Percentiles rank a stretch among this genome's conserved stretches.
Evolutionary conservation across 75 land plant genomes (phyloP).

Genomic region (Picea sitchensis): DNA sequence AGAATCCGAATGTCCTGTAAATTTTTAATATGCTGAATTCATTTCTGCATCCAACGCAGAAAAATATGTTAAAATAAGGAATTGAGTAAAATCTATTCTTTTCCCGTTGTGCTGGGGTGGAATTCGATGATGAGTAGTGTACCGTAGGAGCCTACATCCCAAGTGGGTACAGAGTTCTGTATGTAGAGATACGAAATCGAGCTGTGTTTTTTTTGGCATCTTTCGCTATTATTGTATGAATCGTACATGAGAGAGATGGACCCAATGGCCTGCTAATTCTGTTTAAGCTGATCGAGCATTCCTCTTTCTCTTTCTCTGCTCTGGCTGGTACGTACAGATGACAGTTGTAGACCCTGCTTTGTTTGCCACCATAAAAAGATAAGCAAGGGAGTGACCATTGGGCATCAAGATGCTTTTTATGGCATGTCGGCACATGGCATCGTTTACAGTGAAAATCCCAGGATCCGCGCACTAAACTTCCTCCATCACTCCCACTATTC

Average conservation of each 20-base stretch:
- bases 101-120: too few relatives aligned
- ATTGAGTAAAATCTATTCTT: too few relatives aligned
- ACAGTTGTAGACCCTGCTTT: background rate
- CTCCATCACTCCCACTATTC: background rate
- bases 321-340: background rate
- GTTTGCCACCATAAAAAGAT: conserved; percentile 7
- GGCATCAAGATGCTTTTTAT: conserved; percentile 1
- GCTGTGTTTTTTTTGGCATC: too few relatives aligned
- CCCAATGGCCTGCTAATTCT: background rate
- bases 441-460: background rate
- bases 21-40: too few relatives aligned
- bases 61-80: too few relatives aligned
- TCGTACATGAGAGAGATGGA: background rate
- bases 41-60: too few relatives aligned
- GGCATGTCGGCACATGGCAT: conserved; percentile 12
- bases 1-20: too few relatives aligned
- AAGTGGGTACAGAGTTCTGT: too few relatives aligned
- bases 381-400: background rate
- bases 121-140: too few relatives aligned
- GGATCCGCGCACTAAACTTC: background rate
- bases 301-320: background rate
- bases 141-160: too few relatives aligned
- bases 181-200: too few relatives aligned
- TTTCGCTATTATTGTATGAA: too few relatives aligned
- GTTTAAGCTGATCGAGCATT: background rate